phyloP scores from a whole-genome alignment of 2,329 filamentous ascomycete species.

The Biscogniauxia marginata region DNA sequence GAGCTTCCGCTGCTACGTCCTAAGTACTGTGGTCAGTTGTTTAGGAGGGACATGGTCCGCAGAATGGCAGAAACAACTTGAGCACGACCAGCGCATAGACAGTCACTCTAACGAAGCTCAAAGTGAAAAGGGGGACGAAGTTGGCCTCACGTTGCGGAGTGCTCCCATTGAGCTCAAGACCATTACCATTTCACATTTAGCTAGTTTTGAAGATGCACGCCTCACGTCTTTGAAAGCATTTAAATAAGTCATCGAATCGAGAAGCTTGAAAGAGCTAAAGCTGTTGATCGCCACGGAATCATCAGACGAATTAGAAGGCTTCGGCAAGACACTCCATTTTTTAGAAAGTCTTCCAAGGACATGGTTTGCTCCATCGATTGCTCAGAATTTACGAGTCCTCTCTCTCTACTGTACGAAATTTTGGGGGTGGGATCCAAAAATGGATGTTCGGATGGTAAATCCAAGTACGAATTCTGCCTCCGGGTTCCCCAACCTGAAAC shows the following conservation, averaged over 20 bases:
- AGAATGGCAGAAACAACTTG: neutral
- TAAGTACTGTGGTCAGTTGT: constrained; percentile 2
- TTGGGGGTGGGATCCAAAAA: constrained; percentile 41
- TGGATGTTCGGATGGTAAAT: constrained; percentile 32
- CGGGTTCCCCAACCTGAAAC: constrained; percentile 39
- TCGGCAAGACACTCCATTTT: constrained; percentile 18
- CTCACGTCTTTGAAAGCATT: constrained; percentile 4
- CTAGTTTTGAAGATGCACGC: constrained; percentile 3
- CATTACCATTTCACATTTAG: constrained; percentile 8
- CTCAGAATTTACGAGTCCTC: constrained; percentile 33
- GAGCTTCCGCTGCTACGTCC: neutral
- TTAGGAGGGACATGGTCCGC: constrained; percentile 3
- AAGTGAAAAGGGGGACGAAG: neutral
- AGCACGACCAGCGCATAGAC: neutral
- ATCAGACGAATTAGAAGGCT: neutral
- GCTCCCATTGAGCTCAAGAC: constrained; percentile 1
- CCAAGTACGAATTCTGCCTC: neutral
- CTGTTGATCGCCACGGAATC: constrained; percentile 4
- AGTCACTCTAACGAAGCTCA: neutral
- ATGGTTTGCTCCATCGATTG: constrained; percentile 22
- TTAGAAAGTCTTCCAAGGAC: constrained; percentile 14
- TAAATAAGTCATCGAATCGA: constrained; percentile 1
- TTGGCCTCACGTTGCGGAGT: no score
- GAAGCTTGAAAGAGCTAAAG: constrained; percentile 4
- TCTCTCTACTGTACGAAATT: constrained; percentile 37